Percentiles rank a stretch among this genome's conserved stretches.
phyloP scores from a whole-genome alignment of 208 protist species.

The Crithidia thermophila region DNA sequence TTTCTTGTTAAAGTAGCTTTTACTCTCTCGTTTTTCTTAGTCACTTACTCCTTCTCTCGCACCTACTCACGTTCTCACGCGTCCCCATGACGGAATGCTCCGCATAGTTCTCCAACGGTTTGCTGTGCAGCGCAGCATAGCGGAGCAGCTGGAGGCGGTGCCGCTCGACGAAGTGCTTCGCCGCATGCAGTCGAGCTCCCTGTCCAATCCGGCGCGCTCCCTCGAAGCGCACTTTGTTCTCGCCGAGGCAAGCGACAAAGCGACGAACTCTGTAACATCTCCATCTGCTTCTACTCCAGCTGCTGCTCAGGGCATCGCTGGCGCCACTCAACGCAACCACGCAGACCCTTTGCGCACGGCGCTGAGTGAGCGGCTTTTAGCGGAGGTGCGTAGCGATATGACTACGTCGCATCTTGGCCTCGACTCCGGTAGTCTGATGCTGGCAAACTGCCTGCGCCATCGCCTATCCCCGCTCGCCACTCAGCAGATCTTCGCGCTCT shows the following conservation, averaged over 20 bases:
- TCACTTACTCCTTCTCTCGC: no score
- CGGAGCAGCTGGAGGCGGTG: conserved; percentile 38
- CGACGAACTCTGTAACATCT: background rate
- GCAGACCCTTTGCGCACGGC: conserved; percentile 13
- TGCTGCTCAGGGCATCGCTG: no score
- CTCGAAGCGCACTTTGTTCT: conserved; percentile 71
- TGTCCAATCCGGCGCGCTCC: conserved; percentile 58
- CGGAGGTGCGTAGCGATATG: conserved; percentile 25
- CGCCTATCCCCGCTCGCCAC: conserved; percentile 35
- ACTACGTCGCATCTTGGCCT: conserved; percentile 23
- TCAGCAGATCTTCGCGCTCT: conserved; percentile 26
- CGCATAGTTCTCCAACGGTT: conserved; percentile 32
- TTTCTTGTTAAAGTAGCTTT: background rate
- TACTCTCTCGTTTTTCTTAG: background rate
- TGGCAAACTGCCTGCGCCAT: conserved; percentile 72
- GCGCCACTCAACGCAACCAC: no score
- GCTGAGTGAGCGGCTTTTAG: conserved; percentile 26
- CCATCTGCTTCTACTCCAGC: no score
- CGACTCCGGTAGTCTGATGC: conserved; percentile 59
- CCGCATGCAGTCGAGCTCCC: conserved; percentile 78
- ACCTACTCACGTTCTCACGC: no score
- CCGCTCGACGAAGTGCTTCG: conserved; percentile 74
- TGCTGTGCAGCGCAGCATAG: conserved; percentile 25
- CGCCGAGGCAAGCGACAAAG: background rate
- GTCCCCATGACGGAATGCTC: conserved; percentile 16